Percentiles rank a stretch among this genome's conserved stretches.
These are phyloP conservation scores for Colletotrichum sp. DNA, from an alignment of 2,329 filamentous ascomycete species.

Conservation along the genomic window DNA sequence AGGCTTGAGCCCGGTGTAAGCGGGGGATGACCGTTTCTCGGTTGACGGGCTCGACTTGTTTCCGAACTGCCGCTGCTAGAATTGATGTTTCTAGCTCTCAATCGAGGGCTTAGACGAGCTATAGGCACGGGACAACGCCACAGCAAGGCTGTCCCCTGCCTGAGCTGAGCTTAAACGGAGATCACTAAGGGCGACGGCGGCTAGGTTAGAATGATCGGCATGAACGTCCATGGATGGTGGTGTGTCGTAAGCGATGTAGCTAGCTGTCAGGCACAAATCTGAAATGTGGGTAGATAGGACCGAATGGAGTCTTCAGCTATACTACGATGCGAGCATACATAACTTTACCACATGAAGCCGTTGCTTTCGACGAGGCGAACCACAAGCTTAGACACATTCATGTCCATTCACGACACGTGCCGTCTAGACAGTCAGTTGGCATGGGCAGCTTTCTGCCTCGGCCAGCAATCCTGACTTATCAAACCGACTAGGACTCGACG, in stretches of 20 bases:
- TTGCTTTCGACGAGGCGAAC: neutral
- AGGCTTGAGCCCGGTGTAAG: neutral
- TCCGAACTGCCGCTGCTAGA: neutral
- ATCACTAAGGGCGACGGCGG: neutral
- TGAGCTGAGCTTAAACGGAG: neutral
- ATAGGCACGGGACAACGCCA: neutral
- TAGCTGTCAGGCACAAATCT: neutral
- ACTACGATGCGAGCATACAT: neutral
- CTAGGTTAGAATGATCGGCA: neutral
- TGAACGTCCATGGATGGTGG: neutral
- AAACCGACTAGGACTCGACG: neutral
- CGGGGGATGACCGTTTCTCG: neutral
- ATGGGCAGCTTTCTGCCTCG: neutral
- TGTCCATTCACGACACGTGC: neutral
- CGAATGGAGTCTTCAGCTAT: neutral
- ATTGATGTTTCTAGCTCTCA: neutral
- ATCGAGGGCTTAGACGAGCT: neutral
- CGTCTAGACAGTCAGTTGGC: neutral
- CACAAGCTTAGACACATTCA: neutral
- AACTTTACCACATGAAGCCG: neutral
- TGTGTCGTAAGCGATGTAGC: neutral
- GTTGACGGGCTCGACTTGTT: neutral
- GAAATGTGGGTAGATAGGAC: neutral
- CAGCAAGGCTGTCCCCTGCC: neutral
- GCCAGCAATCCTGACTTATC: neutral